A percentile compares a stretch with the other conserved stretches of the same genome.
phyloP scores from a whole-genome alignment of 306 rosid genomes.

The Cucurbita moschata region DNA sequence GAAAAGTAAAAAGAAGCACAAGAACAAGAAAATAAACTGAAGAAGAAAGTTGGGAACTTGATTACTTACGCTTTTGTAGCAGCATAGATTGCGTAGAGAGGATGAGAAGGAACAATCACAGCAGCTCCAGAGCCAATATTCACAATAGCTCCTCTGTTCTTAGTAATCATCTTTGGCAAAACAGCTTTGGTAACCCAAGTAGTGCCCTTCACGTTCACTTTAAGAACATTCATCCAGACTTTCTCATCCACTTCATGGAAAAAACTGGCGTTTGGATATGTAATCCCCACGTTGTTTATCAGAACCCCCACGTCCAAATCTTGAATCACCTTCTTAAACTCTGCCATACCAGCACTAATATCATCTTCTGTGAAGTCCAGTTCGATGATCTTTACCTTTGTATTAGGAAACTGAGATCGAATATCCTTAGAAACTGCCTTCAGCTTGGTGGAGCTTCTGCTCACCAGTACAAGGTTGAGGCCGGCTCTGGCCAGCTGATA shows the following conservation, averaged over 20 bases:
- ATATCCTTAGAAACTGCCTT: conserved; percentile 30
- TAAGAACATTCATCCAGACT: conserved; percentile 45
- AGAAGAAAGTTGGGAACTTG: background rate
- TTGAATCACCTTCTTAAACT: conserved; percentile 16
- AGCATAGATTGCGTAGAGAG: conserved; percentile 59
- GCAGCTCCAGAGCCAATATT: conserved; percentile 68
- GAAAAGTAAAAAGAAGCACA: background rate
- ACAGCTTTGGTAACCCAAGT: conserved; percentile 39
- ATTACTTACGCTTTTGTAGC: conserved; percentile 72
- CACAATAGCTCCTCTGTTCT: conserved; percentile 53
- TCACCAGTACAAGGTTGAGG: conserved; percentile 46
- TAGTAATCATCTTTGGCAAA: conserved; percentile 31
- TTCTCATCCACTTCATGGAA: conserved; percentile 52
- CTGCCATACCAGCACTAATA: background rate
- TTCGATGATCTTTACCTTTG: conserved; percentile 10
- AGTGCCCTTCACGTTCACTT: conserved; percentile 53
- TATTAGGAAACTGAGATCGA: conserved; percentile 12
- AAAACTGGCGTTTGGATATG: conserved; percentile 42
- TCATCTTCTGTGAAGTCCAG: conserved; percentile 42
- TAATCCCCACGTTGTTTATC: conserved; percentile 60
- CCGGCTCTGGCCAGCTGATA: conserved; percentile 43
- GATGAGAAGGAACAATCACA: conserved; percentile 64
- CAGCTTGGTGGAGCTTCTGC: conserved; percentile 42
- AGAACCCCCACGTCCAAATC: conserved; percentile 32
- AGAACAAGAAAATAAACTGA: background rate